Percentiles rank a stretch among this genome's conserved stretches.
Conservation (phyloP, 345 rosid species). For the Euphorbia tirucalli region DNA sequence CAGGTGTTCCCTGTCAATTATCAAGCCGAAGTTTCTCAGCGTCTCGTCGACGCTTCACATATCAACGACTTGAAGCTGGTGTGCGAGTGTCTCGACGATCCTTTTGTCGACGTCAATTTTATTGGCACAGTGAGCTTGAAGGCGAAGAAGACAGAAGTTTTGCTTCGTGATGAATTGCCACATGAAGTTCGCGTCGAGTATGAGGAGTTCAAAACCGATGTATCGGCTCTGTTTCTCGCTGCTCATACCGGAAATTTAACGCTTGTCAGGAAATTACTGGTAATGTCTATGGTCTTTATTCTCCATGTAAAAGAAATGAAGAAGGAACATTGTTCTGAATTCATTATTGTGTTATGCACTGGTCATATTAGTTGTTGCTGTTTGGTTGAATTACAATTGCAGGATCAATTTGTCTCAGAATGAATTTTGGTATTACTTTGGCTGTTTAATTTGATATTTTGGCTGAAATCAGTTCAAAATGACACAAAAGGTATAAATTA, state of each 20-base stretch:
- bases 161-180: slow-evolving; percentile 59
- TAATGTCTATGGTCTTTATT: slow-evolving; percentile 26
- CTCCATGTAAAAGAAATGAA: neutral
- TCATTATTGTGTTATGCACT: neutral
- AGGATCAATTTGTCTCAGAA: neutral
- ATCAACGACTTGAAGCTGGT: slow-evolving; percentile 23
- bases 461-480: too few species aligned
- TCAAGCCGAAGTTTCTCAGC: slow-evolving; percentile 21
- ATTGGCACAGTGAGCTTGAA: slow-evolving; percentile 77
- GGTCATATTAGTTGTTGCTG: neutral
- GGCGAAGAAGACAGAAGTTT: slow-evolving; percentile 61
- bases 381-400: neutral
- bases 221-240: slow-evolving; percentile 84
- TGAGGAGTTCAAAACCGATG: slow-evolving; percentile 90
- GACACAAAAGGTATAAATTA: too few species aligned
- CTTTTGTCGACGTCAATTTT: slow-evolving; percentile 81
- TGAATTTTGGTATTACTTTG: too few species aligned
- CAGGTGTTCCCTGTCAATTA: slow-evolving; percentile 20
- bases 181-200: slow-evolving; percentile 62
- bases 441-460: neutral
- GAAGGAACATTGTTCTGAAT: neutral
- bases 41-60: slow-evolving; percentile 22
- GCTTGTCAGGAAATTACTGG: slow-evolving; percentile 78
- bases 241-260: slow-evolving; percentile 66
- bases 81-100: slow-evolving; percentile 57